Conservation (phyloP, 192 early-diverging fungal genomes). For the Coemansia sp. region DNA sequence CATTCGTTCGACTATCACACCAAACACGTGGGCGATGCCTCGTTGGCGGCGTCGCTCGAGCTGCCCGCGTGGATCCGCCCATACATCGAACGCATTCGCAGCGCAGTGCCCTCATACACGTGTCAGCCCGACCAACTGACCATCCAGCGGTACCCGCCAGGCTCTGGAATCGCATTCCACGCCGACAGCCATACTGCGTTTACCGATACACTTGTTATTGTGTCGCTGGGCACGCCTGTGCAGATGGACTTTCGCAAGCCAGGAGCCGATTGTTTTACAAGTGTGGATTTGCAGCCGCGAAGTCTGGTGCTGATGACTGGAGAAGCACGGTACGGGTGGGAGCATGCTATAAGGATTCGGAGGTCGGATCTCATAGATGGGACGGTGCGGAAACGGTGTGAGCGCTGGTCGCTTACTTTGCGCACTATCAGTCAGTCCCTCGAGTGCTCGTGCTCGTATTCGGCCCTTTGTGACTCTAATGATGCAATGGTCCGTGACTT, state of each 20-base stretch:
- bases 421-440: constrained; percentile 18
- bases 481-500: constrained; percentile 8
- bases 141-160: constrained; percentile 56
- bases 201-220: constrained; percentile 28
- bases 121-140: constrained; percentile 55
- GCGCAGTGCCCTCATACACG: constrained; percentile 6
- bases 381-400: constrained; percentile 16
- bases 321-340: constrained; percentile 53
- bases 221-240: constrained; percentile 52
- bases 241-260: constrained; percentile 58
- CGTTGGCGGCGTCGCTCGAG: constrained; percentile 15
- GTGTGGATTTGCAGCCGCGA: constrained; percentile 46
- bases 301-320: constrained; percentile 53
- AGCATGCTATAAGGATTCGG: constrained; percentile 55
- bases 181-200: constrained; percentile 54
- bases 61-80: constrained; percentile 25
- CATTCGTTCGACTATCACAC: constrained; percentile 40
- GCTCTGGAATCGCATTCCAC: constrained; percentile 58
- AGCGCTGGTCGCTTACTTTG: constrained; percentile 40
- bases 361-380: constrained; percentile 45
- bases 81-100: constrained; percentile 17
- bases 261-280: neutral
- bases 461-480: constrained; percentile 25
- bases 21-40: constrained; percentile 25
- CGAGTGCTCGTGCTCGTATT: constrained; percentile 18